Evolutionary conservation across 768 basidiomycete species (phyloP), one percentile per base, ranked within the genome.

Genomic region (Boletus vermiculosoides): DNA sequence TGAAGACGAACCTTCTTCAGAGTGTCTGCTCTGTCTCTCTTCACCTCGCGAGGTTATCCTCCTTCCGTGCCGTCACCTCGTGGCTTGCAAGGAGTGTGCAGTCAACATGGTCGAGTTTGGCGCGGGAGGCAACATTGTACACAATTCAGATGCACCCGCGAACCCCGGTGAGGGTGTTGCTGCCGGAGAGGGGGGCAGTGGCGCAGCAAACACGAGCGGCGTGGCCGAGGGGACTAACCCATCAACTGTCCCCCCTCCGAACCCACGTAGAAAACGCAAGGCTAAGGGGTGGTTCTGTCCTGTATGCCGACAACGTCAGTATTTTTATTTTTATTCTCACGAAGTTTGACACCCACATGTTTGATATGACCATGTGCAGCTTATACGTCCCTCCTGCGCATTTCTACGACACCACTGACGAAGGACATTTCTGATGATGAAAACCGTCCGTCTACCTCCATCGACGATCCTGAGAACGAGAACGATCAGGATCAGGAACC

Each of bases 261-360:
- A 78, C 55, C 72, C 80, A 5, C 80, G 92, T 58, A 79, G 94
- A 68, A 95, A 94, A 78, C 81, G 93, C 63, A 95, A 92, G 76
- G 90, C 92, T 0, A 98, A 98, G 74, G 94, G 94, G 6, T 98
- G 94, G 94, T 92, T 90, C 80, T 98, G 94, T 70, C 94, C 94
- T 30, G 92, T 98, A 48, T 96, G 94, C 72, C 83, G 94, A 62
- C 94, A 94, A 80, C 93, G 92, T 94, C 68, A 72, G 91, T 81
- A 6, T 47, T n/a, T 50, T 23, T 2, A 12, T 15, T n/a, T 11
- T 25, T 20, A 16, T 11, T 25, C 9, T 39, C 25, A 37, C 13
- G 8, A 3, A 15, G 4, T 20, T 41, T n/a, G 4, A 25, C 11
- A 31, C 9, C 18, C n/a, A 47, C 57, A 18, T 39, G 50, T 52